A percentile compares a stretch with the other conserved stretches of the same genome.
phyloP scores from a whole-genome alignment of 148 eudicot genomes.

The Amaranthus hypochondriacus region DNA sequence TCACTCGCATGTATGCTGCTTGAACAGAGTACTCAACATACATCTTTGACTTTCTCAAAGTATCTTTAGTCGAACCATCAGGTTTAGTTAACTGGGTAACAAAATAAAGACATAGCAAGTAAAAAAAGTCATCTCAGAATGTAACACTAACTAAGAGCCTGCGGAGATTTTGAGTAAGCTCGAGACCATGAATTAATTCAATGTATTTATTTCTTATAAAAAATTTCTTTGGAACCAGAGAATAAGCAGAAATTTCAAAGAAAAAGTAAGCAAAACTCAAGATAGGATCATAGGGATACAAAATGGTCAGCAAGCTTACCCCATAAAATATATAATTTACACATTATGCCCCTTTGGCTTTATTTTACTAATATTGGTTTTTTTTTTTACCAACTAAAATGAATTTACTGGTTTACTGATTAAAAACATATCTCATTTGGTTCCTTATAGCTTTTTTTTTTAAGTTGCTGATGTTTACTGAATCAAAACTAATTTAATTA shows the following conservation, averaged over 20 bases:
- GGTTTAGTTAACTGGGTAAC: slow-evolving; percentile 45
- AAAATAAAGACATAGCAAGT: slow-evolving; percentile 1
- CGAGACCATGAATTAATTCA: not conserved
- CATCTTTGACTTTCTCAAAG: slow-evolving; percentile 37
- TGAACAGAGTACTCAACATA: slow-evolving; percentile 53
- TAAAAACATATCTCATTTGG: too few relatives aligned
- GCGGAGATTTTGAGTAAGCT: not conserved
- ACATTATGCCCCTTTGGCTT: too few relatives aligned
- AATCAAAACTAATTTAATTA: too few relatives aligned
- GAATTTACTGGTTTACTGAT: too few relatives aligned
- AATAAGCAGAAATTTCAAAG: not conserved
- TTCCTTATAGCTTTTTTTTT: too few relatives aligned
- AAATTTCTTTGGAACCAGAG: not conserved
- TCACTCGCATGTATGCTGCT: slow-evolving; percentile 71
- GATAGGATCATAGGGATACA: too few relatives aligned
- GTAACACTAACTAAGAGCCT: not conserved
- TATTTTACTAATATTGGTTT: too few relatives aligned
- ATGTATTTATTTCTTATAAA: not conserved
- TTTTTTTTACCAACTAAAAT: too few relatives aligned
- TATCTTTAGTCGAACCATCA: slow-evolving; percentile 31
- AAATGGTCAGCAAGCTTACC: too few relatives aligned
- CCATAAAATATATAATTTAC: too few relatives aligned
- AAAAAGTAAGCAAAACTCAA: too few relatives aligned
- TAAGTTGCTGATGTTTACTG: too few relatives aligned
- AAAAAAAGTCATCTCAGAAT: not conserved